Conservation (phyloP, 768 basidiomycete species). For the Lentinula edodes region DNA sequence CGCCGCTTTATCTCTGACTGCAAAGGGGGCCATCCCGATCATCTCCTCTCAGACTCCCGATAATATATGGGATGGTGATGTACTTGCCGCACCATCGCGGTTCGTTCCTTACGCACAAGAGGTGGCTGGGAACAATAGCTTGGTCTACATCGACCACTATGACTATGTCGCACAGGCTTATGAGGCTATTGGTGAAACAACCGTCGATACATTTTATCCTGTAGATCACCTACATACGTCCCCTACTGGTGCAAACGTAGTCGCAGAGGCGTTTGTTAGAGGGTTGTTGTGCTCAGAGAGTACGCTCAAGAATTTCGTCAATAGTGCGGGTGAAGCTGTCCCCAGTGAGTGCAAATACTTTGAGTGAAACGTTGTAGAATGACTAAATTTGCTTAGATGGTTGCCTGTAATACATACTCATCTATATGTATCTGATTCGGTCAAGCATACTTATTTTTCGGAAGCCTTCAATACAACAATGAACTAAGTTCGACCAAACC, state of each 20-base stretch:
- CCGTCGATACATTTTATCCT: conserved; percentile 34
- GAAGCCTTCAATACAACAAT: too few relatives aligned
- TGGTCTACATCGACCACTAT: conserved; percentile 41
- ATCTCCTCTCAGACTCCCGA: conserved; percentile 43
- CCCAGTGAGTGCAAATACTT: conserved; percentile 22
- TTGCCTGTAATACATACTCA: neutral
- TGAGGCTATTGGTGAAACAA: conserved; percentile 29
- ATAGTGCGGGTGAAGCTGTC: conserved; percentile 29
- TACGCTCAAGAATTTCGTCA: conserved; percentile 27
- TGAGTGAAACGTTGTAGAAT: neutral
- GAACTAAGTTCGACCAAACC: too few relatives aligned
- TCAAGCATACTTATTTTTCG: too few relatives aligned
- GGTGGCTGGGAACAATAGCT: conserved; percentile 30
- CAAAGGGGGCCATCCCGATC: conserved; percentile 43
- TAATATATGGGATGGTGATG: conserved; percentile 34
- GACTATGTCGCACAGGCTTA: conserved; percentile 37
- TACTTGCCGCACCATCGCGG: conserved; percentile 28
- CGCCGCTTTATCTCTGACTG: conserved; percentile 31
- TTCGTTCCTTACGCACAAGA: conserved; percentile 40
- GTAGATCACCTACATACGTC: conserved; percentile 43
- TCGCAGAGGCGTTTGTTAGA: conserved; percentile 42
- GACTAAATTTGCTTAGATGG: conserved; percentile 10
- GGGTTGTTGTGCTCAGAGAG: conserved; percentile 35
- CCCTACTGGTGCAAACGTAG: conserved; percentile 37
- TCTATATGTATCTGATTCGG: neutral